Conservation (phyloP, 1,139 yeast genomes). For the Kodamaea sp. region DNA sequence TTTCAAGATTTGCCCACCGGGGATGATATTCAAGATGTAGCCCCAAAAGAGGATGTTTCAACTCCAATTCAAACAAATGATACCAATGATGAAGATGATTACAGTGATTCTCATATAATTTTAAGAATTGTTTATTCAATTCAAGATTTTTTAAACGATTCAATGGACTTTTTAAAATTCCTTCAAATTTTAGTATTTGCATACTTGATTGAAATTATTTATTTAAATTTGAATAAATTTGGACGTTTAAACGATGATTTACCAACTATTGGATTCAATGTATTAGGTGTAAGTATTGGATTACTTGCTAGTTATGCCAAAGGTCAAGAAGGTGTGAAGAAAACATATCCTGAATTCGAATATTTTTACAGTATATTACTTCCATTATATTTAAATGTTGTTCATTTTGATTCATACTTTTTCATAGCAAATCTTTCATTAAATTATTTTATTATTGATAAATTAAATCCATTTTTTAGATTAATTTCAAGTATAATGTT, state of each 20-base stretch:
- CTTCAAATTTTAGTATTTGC: conserved; percentile 33
- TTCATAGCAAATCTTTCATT: conserved; percentile 33
- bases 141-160: conserved; percentile 41
- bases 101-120: conserved; percentile 9
- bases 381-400: conserved; percentile 26
- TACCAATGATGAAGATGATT: conserved; percentile 12
- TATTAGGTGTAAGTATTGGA: conserved; percentile 32
- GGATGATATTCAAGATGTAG: background rate
- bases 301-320: conserved; percentile 27
- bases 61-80: background rate
- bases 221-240: conserved; percentile 19
- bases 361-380: conserved; percentile 33
- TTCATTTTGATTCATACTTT: conserved; percentile 21
- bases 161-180: conserved; percentile 28
- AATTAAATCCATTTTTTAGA: conserved; percentile 30
- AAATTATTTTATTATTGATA: conserved; percentile 36
- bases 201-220: conserved; percentile 31
- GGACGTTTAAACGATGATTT: conserved; percentile 18
- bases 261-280: conserved; percentile 33
- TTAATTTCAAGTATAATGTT: conserved; percentile 28
- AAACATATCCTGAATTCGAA: conserved; percentile 37
- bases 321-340: conserved; percentile 10
- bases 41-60: background rate
- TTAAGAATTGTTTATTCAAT: conserved; percentile 22
- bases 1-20: conserved; percentile 5